A percentile compares a stretch with the other conserved stretches of the same genome.
Conservation (phyloP, 768 basidiomycete genomes). For the Tulasnella sp. region DNA sequence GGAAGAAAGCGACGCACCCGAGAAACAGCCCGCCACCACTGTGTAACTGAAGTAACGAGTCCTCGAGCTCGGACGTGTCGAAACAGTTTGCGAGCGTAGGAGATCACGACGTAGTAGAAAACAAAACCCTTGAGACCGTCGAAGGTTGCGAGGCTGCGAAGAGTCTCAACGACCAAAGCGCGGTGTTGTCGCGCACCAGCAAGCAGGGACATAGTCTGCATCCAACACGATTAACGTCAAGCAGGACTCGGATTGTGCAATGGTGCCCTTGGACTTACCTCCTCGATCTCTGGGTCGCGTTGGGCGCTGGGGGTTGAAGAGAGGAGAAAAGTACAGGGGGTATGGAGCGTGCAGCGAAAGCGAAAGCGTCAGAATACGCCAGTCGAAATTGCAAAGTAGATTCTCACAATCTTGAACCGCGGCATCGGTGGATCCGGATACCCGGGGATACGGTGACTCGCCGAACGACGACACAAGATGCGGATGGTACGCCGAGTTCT, state of each 20-base stretch:
- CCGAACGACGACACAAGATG: constrained; percentile 33
- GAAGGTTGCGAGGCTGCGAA: constrained; percentile 19
- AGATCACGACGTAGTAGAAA: constrained; percentile 51
- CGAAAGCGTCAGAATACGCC: background rate
- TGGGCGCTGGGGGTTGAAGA: background rate
- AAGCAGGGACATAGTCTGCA: background rate
- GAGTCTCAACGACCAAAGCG: background rate
- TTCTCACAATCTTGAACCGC: background rate
- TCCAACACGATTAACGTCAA: background rate
- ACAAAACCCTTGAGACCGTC: constrained; percentile 50
- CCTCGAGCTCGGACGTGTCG: constrained; percentile 63
- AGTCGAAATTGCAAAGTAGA: constrained; percentile 1
- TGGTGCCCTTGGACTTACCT: background rate
- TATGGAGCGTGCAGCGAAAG: background rate
- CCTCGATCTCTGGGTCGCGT: background rate
- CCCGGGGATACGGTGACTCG: constrained; percentile 8
- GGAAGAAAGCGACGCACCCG: constrained; percentile 36
- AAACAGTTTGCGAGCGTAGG: constrained; percentile 45
- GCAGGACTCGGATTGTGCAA: background rate
- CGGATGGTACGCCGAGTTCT: constrained; percentile 44
- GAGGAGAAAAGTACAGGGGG: constrained; percentile 1
- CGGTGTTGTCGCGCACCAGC: background rate
- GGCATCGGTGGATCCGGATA: background rate
- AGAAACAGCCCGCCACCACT: constrained; percentile 47
- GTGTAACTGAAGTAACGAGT: constrained; percentile 39